Evolutionary conservation across 2,329 filamentous ascomycete genomes (phyloP), one percentile per base, ranked within the genome.

Genomic region (Tolypocladium inflatum): DNA sequence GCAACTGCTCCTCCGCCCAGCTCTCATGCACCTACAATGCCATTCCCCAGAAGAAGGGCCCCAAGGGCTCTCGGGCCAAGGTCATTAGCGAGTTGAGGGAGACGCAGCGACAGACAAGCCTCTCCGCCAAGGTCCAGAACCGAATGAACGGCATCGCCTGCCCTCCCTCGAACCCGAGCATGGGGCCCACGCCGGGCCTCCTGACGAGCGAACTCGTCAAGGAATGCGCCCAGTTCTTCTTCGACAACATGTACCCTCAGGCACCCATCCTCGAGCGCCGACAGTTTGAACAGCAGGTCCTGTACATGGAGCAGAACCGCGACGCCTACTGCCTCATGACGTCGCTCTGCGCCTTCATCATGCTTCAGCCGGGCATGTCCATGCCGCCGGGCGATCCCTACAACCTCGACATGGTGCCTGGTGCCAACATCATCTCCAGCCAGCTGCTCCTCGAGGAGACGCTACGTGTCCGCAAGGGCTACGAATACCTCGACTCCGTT

Each of bases 41-140:
- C 39, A 84, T 89, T 41, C 86, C 86, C 2, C 87, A 88, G 73
- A 90, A 89, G 75, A 90, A 90, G 70, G 87, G 87, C 1, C 87
- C 87, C 50, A 89, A 89, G 72, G 87, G 87, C 63, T 88, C 85
- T 38, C 78, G 86, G 60, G 88, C 88, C 55, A 90, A 89, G 71
- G 86, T 90, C 59, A 88, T 90, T 70, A 89, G 85, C 67, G 86
- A 90, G 67, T 71, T 90, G 60, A 81, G 87, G 63, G 85, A 87
- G 66, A 87, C 78, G 0, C 86, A 90, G 66, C 81, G 84, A 63
- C 83, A 86, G 68, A 85, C 83, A 21, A 86, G 82, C 60, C 78
- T 87, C 26, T 81, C 82, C 0, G 80, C 80, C 62, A 85, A 83
- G 68, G 78, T 85, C 19, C 82, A 86, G 63, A 82, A 79, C 66